A percentile compares a stretch with the other conserved stretches of the same genome.
These are phyloP conservation scores for Cladosporium oxysporum DNA, from an alignment of 2,329 filamentous ascomycete species.

Conservation along the genomic window DNA sequence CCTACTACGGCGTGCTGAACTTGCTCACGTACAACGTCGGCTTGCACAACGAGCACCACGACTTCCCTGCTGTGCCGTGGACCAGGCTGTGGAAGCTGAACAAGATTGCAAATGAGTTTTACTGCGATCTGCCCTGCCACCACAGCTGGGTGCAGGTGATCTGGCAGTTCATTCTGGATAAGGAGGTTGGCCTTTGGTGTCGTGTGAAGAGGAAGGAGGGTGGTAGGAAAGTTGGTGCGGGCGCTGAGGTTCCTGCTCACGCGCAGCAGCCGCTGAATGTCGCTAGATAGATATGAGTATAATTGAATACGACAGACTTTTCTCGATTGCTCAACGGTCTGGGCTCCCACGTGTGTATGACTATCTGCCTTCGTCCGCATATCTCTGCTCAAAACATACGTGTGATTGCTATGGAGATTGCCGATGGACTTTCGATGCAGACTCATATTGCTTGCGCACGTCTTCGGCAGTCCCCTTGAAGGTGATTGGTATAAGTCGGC, in stretches of 20 bases:
- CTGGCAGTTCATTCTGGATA: conserved; percentile 93
- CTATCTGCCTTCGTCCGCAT: neutral
- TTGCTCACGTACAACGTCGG: conserved; percentile 95
- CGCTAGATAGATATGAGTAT: neutral
- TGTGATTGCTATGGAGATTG: neutral
- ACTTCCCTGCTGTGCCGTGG: conserved; percentile 97
- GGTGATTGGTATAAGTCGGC: neutral
- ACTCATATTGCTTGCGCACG: neutral
- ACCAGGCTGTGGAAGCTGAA: conserved; percentile 77
- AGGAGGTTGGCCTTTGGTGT: conserved; percentile 85
- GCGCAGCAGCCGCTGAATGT: conserved; percentile 17
- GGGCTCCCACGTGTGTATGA: neutral
- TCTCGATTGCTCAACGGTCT: neutral
- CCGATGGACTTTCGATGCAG: neutral
- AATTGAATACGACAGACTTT: neutral
- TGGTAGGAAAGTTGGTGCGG: conserved; percentile 57
- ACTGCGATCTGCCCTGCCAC: conserved; percentile 81
- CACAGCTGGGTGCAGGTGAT: conserved; percentile 90
- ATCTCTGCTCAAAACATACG: neutral
- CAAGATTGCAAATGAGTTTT: conserved; percentile 85
- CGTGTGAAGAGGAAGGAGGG: conserved; percentile 90
- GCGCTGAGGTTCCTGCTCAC: conserved; percentile 14
- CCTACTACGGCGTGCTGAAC: conserved; percentile 93
- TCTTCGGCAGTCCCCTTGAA: neutral
- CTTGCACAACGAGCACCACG: conserved; percentile 97